phyloP scores from a whole-genome alignment of 331 rosid species.

The Malus hybrid region DNA sequence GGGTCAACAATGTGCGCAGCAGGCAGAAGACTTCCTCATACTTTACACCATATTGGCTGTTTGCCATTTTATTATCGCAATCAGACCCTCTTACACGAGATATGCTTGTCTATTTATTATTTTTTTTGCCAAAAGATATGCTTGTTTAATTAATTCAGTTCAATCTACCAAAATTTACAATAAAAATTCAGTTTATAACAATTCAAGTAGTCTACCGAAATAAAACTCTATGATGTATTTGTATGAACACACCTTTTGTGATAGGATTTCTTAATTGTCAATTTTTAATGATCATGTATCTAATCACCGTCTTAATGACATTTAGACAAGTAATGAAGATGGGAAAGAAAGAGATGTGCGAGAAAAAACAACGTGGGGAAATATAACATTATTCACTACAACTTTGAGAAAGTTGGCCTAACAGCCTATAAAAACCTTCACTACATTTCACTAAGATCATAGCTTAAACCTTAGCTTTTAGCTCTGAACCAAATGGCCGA shows the following conservation, averaged over 20 bases:
- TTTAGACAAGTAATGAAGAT: background rate
- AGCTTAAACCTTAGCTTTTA: background rate
- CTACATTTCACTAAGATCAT: background rate
- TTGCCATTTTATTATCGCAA: background rate
- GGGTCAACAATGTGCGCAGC: background rate
- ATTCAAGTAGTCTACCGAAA: too few relatives aligned
- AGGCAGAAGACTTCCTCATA: background rate
- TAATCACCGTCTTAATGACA: background rate
- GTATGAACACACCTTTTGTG: too few relatives aligned
- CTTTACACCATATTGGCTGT: background rate
- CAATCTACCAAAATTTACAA: too few relatives aligned
- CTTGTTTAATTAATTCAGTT: too few relatives aligned
- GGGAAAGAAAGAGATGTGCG: too few relatives aligned
- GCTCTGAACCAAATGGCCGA: constrained; percentile 19
- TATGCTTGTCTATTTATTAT: background rate
- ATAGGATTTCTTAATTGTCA: too few relatives aligned
- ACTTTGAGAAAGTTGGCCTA: background rate
- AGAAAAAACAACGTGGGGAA: background rate
- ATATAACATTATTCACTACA: background rate
- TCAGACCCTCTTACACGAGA: background rate
- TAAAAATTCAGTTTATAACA: too few relatives aligned
- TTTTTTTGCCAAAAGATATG: too few relatives aligned
- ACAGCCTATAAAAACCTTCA: background rate
- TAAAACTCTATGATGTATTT: too few relatives aligned
- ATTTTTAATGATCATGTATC: too few relatives aligned